phyloP scores from a whole-genome alignment of 331 rosid genomes.

The Malus hybrid region DNA sequence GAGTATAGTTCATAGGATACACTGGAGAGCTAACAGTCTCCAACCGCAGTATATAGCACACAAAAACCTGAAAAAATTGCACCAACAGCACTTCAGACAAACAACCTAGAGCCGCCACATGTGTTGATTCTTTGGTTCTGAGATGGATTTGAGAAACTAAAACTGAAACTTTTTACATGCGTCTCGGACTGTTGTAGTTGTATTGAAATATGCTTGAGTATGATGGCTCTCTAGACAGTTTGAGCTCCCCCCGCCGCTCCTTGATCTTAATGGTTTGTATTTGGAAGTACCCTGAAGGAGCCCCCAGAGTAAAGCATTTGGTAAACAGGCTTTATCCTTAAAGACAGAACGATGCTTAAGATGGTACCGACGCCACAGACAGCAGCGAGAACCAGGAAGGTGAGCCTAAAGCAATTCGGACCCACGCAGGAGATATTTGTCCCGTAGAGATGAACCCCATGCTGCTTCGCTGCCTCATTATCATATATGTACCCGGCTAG shows the following conservation, averaged over 20 bases:
- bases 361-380: constrained; percentile 45
- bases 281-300: constrained; percentile 56
- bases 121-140: neutral
- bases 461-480: constrained; percentile 63
- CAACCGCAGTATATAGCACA: neutral
- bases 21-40: neutral
- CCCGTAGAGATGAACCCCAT: constrained; percentile 13
- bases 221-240: neutral
- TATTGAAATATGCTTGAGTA: neutral
- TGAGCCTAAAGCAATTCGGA: constrained; percentile 58
- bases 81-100: neutral
- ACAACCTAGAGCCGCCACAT: neutral
- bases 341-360: constrained; percentile 38
- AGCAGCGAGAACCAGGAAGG: constrained; percentile 54
- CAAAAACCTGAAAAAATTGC: neutral
- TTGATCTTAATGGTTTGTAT: constrained; percentile 17
- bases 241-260: neutral
- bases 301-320: constrained; percentile 72
- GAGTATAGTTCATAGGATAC: neutral
- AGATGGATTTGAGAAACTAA: too few relatives aligned
- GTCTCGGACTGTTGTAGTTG: too few relatives aligned
- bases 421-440: constrained; percentile 46
- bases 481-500: constrained; percentile 68
- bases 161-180: too few relatives aligned
- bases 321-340: constrained; percentile 60